Evolutionary conservation across 805 yeast species (phyloP), one percentile per base, ranked within the genome.

Genomic region (Metschnikowia reukaufii): DNA sequence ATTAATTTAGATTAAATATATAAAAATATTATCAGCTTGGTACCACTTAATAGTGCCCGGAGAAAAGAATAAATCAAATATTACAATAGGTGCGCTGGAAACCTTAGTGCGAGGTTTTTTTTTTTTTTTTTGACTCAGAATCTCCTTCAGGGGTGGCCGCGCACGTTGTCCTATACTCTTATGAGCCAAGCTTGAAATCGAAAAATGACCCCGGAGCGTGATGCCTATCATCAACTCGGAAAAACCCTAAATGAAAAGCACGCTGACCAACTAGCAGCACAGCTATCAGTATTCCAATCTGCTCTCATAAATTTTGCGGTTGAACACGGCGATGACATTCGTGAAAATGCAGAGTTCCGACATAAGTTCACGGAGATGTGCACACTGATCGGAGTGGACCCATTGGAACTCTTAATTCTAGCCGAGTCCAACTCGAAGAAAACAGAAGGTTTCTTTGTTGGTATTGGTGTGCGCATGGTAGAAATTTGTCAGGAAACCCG

Each of bases 371-470:
- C 88, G 31, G 77, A 78, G 48, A 83, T 91, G 70, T 89, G 96
- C 58, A 70, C 77, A 4, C 79, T 83, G 55, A 83, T 90, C 23
- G 97, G 97, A 1, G 83, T 90, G 16, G 97, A 91, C 62, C 94
- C 96, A 0, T 63, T 91, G 25, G 76, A 71, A 44, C 60, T 70
- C 31, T 42, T 59, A 43, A 52, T 65, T 5, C 52, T 52, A 48
- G 57, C 60, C n/a, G 52, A 68, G 61, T 60, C 76, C 12, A 23
- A 34, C 10, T 15, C 38, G 4, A 43, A 39, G 36, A 40, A 53
- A 59, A 13, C 59, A 60, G 72, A 70, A 6, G 90, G 85, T 56
- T 84, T 78, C 55, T 75, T 76, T 51, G 79, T 82, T 49, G 89
- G 85, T 33, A 65, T 92, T 16, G 81, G 88, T 2, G 85, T 88